phyloP scores from a whole-genome alignment of 305 asterid species.

The Solanum hybrid region DNA sequence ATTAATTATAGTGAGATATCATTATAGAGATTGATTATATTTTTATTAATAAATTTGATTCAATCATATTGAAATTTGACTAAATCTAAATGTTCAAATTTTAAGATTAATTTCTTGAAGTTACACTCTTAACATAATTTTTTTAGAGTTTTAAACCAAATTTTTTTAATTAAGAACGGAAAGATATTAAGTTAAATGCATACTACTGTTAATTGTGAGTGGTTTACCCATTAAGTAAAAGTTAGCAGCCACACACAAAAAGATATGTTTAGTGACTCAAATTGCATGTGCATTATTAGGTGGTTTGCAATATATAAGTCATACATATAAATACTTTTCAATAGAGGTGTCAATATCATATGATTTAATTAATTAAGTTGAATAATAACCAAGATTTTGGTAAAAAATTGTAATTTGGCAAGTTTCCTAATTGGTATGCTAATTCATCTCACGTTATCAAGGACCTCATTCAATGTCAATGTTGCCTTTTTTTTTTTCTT shows the following conservation, averaged over 20 bases:
- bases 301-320: background rate
- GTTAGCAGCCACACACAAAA: background rate
- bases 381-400: background rate
- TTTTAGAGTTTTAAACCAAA: accelerated
- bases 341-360: background rate
- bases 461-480: background rate
- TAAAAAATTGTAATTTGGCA: background rate
- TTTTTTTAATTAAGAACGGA: background rate
- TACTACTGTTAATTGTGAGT: background rate
- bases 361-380: background rate
- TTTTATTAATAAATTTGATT: background rate
- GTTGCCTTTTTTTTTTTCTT: too few relatives aligned
- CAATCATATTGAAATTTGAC: too few relatives aligned
- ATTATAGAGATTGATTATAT: background rate
- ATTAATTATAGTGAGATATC: background rate
- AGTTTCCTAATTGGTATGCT: background rate
- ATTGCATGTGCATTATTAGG: background rate
- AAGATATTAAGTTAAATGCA: background rate
- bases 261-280: background rate
- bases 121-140: too few relatives aligned
- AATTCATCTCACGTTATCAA: background rate
- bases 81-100: background rate
- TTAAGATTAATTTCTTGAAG: background rate
- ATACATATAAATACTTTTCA: background rate
- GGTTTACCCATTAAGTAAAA: background rate